phyloP scores from a whole-genome alignment of 2,329 filamentous ascomycete species.

The Fusarium sp. region DNA sequence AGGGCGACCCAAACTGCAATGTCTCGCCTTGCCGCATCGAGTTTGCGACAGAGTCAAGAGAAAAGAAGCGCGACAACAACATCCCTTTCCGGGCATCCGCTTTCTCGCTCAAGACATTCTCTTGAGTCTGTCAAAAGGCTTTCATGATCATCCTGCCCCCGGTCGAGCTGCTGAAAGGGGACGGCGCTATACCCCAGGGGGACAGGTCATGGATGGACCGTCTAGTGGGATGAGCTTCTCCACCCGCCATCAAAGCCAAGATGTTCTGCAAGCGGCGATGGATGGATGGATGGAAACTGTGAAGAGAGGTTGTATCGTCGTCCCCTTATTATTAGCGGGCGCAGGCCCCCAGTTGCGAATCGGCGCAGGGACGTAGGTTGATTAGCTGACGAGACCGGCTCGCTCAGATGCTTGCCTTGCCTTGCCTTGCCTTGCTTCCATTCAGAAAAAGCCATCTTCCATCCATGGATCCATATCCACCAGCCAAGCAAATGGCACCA shows the following conservation, averaged over 20 bases:
- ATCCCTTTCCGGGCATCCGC: neutral
- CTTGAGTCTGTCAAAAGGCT: neutral
- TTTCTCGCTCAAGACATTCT: neutral
- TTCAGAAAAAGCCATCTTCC: conserved; percentile 19
- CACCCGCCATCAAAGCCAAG: conserved; percentile 37
- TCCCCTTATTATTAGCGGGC: conserved; percentile 23
- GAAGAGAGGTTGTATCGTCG: neutral
- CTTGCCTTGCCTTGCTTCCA: neutral
- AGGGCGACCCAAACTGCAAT: conserved; percentile 5
- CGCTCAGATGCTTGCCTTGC: conserved; percentile 22
- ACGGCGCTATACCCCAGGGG: conserved; percentile 37
- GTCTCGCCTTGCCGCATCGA: neutral
- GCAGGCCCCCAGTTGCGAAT: conserved; percentile 14
- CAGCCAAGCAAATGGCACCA: conserved; percentile 40
- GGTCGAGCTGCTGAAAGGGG: conserved; percentile 22
- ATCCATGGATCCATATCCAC: conserved; percentile 24
- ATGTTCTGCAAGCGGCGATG: conserved; percentile 37
- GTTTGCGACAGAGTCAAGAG: neutral
- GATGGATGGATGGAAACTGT: neutral
- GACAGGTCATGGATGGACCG: conserved; percentile 24
- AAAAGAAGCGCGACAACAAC: neutral
- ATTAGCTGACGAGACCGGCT: conserved; percentile 28
- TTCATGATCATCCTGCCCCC: conserved; percentile 5
- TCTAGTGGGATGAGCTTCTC: conserved; percentile 30
- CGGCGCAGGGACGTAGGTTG: conserved; percentile 23